Conservation (phyloP, 805 yeast genomes). For the Candida caryicola region DNA sequence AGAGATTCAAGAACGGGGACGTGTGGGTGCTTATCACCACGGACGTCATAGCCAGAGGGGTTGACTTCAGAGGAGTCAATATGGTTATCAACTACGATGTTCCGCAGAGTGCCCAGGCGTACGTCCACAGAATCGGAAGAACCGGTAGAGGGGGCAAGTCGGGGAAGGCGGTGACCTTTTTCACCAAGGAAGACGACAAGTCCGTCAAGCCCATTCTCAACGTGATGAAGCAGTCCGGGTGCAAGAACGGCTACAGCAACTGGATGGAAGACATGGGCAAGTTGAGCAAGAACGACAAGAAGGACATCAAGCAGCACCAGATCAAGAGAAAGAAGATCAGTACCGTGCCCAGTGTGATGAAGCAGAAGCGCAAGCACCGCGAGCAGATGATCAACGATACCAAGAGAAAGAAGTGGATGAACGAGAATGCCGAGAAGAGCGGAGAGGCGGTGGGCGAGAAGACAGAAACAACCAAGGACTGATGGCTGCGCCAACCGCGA, state of each 20-base stretch:
- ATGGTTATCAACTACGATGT: conserved; percentile 95
- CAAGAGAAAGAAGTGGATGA: conserved; percentile 51
- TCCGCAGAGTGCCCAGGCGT: conserved; percentile 89
- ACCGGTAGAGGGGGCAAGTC: conserved; percentile 92
- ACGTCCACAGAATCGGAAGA: conserved; percentile 97
- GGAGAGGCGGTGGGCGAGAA: too few relatives aligned
- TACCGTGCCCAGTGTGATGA: conserved; percentile 73
- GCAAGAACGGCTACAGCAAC: conserved; percentile 54
- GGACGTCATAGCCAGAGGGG: conserved; percentile 94
- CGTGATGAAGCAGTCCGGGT: conserved; percentile 93
- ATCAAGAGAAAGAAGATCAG: conserved; percentile 71
- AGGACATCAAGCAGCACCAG: conserved; percentile 54
- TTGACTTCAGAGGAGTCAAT: conserved; percentile 94
- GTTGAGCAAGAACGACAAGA: conserved; percentile 61
- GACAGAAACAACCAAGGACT: too few relatives aligned
- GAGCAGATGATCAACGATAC: conserved; percentile 75
- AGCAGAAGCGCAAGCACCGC: conserved; percentile 59
- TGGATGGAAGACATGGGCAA: conserved; percentile 82
- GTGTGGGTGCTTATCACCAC: conserved; percentile 96
- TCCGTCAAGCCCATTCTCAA: conserved; percentile 81
- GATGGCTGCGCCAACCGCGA: too few relatives aligned
- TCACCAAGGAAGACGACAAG: conserved; percentile 81
- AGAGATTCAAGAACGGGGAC: conserved; percentile 83
- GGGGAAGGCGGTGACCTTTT: conserved; percentile 89
- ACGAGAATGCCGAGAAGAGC: too few relatives aligned